These are phyloP conservation scores for Fusarium stilboides DNA, from an alignment of 2,329 filamentous ascomycete species.

Conservation along the genomic window DNA sequence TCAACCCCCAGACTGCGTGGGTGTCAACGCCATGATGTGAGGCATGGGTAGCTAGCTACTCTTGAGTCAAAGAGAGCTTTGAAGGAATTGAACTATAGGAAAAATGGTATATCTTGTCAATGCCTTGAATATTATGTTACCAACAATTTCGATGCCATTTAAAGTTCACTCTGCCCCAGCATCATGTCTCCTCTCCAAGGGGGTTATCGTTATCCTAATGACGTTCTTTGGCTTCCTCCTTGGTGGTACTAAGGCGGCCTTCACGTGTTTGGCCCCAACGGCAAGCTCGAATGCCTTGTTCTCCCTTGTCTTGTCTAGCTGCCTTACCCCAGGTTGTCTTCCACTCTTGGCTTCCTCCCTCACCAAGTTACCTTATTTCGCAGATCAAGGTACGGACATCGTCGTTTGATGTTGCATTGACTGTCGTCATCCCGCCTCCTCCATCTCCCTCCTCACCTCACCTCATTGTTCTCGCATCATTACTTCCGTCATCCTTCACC, in stretches of 20 bases:
- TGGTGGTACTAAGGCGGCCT: conserved; percentile 13
- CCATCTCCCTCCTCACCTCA: conserved; percentile 11
- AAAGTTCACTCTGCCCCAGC: not conserved
- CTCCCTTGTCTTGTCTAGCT: conserved; percentile 19
- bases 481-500: conserved; percentile 18
- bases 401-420: conserved; percentile 25
- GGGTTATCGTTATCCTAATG: conserved; percentile 18
- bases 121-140: too few species aligned
- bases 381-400: conserved; percentile 3
- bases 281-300: conserved; percentile 17
- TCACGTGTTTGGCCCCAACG: conserved; percentile 40
- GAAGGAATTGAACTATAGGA: not conserved
- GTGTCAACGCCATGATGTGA: conserved; percentile 13
- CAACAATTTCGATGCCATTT: not conserved
- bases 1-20: conserved; percentile 25
- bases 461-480: conserved; percentile 10
- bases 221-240: conserved; percentile 28
- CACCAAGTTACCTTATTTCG: conserved; percentile 1
- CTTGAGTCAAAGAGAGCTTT: not conserved
- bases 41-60: not conserved
- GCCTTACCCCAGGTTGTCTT: not conserved
- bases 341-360: conserved; percentile 15
- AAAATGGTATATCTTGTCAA: too few species aligned
- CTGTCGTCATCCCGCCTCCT: conserved; percentile 34
- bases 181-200: not conserved